These are phyloP conservation scores for Chiua virens DNA, from an alignment of 768 basidiomycete genomes.

Conservation along the genomic window DNA sequence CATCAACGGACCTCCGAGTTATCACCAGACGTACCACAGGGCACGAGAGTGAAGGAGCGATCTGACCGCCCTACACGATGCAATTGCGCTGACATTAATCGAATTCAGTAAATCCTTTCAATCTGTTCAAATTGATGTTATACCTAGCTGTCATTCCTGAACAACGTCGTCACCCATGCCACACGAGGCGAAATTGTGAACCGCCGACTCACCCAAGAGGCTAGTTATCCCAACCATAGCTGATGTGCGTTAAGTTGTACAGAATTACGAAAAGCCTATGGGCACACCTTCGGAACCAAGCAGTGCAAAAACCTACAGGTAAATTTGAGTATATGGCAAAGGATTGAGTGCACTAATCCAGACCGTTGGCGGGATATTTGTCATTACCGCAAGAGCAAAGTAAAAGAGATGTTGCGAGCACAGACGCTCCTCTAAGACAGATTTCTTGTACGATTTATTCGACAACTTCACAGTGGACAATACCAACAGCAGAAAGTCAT, in stretches of 20 bases:
- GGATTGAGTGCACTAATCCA: background rate
- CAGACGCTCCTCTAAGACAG: constrained; percentile 14
- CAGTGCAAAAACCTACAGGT: constrained; percentile 13
- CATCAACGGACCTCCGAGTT: background rate
- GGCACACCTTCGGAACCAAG: background rate
- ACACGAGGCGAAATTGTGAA: background rate
- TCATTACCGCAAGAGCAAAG: constrained; percentile 17
- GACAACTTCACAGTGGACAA: constrained; percentile 19
- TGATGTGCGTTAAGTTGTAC: no score
- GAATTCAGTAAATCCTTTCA: background rate
- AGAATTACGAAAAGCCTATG: no score
- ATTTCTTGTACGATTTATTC: constrained; percentile 7
- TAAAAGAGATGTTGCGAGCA: constrained; percentile 21
- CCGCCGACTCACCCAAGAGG: constrained; percentile 5
- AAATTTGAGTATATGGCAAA: background rate
- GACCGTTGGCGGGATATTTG: constrained; percentile 19
- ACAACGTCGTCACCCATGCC: background rate
- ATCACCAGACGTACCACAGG: background rate
- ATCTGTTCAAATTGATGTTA: background rate
- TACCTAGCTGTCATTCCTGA: constrained; percentile 20
- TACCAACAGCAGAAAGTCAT: constrained; percentile 19
- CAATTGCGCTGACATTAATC: constrained; percentile 8
- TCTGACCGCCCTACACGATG: constrained; percentile 17
- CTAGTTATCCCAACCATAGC: constrained; percentile 5
- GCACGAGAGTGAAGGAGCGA: constrained; percentile 13